Evolutionary conservation across 148 eudicot species (phyloP).

Genomic region (Vaccinium macrocarpon): DNA sequence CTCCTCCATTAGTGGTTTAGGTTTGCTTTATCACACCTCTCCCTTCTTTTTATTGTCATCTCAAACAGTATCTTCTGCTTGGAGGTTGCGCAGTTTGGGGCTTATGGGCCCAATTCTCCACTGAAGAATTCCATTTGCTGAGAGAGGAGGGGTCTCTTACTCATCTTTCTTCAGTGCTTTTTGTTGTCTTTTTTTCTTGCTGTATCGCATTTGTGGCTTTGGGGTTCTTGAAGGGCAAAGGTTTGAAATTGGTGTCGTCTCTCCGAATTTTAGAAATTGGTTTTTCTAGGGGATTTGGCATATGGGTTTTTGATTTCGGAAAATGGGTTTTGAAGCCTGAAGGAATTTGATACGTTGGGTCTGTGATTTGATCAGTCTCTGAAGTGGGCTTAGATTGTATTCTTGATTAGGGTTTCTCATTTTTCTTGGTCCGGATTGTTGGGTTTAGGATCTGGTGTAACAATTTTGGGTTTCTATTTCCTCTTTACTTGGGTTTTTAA

Average conservation of each 20-base stretch:
- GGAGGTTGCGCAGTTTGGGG: constrained; percentile 41
- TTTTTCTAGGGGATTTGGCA: not conserved
- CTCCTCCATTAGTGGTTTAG: constrained; percentile 53
- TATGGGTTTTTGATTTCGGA: constrained; percentile 15
- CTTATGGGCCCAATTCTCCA: constrained; percentile 39
- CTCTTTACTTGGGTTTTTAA: not conserved
- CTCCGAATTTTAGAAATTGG: constrained; percentile 1
- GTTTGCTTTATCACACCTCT: constrained; percentile 30
- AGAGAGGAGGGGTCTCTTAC: constrained; percentile 8
- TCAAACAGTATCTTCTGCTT: constrained; percentile 42
- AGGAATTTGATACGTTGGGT: not conserved
- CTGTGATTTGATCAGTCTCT: constrained; percentile 11
- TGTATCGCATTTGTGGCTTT: constrained; percentile 26
- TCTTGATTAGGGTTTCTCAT: constrained; percentile 8
- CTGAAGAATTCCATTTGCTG: constrained; percentile 17
- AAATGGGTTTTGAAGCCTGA: constrained; percentile 15
- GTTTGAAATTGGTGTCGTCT: constrained; percentile 16
- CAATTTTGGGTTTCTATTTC: not conserved
- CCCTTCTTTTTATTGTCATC: constrained; percentile 32
- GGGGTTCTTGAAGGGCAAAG: constrained; percentile 7
- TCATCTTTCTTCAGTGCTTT: constrained; percentile 18
- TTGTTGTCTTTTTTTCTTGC: constrained; percentile 19
- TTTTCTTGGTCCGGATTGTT: constrained; percentile 12
- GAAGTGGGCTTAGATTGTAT: not conserved
- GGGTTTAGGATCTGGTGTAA: not conserved